Base-by-base conservation (phyloP, 2,329 filamentous ascomycete species). In the Xylariaceae sp. region DNA sequence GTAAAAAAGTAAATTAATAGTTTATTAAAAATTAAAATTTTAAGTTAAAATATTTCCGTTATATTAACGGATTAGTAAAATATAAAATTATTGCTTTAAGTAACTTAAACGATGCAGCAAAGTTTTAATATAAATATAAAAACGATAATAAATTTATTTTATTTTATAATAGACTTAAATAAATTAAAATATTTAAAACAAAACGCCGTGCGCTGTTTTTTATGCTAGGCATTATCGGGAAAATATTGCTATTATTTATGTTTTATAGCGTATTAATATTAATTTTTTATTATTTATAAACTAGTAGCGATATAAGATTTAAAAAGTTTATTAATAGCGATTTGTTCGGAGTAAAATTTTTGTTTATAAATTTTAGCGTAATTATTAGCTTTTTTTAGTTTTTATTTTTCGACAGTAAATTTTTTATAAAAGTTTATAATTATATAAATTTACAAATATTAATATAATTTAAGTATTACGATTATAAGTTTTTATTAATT, bases 251-350 rank as follows among this genome's bases (percentile, higher is more conserved):
- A 3, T 26, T 57, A 23, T 15, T 54, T 18, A 2, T 71, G 2
- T 39, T 71, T 3, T 63, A 60, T 5, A 63, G 66, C 0, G 30
- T 72, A 10, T 50, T 74, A 26, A 57, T 62, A 5, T 36, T 75
- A 4, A 70, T 75, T 15, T 52, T 71, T 6, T 75, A 75, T 51
- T 76, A 75, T 50, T 64, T 71, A 35, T 67, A 61, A 30, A 73
- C 70, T 0, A 64, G 65, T 0, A 65, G 63, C 11, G 61, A 73
- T 33, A 70, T 69, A 1, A 55, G 61, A 3, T 77, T 77, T 27
- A 73, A 77, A 49, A 59, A 54, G 1, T 77, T 77, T 50, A 76
- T 77, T 70, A 68, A 71, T 46, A 67, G 67, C 29, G 65, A 74
- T 45, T 66, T 65, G 1, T 74, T 75, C 29, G 73, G 73, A 0